Evolutionary conservation across 352 stramenopile species (phyloP), one percentile per base, ranked within the genome.

Genomic region (Phytophthora podocarpi): DNA sequence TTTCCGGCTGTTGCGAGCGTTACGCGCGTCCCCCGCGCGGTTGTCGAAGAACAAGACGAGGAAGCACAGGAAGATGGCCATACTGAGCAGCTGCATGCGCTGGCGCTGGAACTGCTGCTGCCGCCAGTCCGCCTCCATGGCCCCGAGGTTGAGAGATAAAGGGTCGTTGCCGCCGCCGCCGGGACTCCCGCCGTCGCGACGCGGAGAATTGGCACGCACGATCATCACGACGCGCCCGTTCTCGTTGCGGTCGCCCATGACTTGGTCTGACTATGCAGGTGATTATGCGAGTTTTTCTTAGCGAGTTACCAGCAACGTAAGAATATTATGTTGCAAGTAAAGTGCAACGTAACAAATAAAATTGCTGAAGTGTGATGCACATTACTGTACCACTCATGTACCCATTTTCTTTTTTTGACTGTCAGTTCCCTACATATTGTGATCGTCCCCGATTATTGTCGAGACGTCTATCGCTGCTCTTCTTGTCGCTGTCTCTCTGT

Each of bases 81-180:
- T 94, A 49, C 82, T 92, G 6, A 94, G 78, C 31, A 94, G 78
- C 75, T 94, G 85, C 81, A 94, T 91, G 49, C 85, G 85, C 72
- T 91, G 82, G n/a, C 85, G 77, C 67, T 94, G 85, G 70, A 94
- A 91, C 68, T 93, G 83, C 74, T 93, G 83, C 73, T 93, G 81
- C 15, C 83, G 70, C 81, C 81, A 93, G 51, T 93, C 83, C 23
- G 76, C 82, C 66, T 93, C 83, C 74, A 93, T 89, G 12, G 72
- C 68, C 5, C 75, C 77, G 30, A 88, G 70, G 52, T 85, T 90
- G 12, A 90, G 37, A 5, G 71, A 67, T 16, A 78, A 52, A 0
- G 71, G 59, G 24, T 83, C 64, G 41, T 26, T 40, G 7, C 58
- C 43, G 5, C 41, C 59, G 13, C 47, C 53, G 21, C 34, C 59